Evolutionary conservation across 2,329 filamentous ascomycete genomes (phyloP).

Genomic region (Coniochaeta pulveracea): DNA sequence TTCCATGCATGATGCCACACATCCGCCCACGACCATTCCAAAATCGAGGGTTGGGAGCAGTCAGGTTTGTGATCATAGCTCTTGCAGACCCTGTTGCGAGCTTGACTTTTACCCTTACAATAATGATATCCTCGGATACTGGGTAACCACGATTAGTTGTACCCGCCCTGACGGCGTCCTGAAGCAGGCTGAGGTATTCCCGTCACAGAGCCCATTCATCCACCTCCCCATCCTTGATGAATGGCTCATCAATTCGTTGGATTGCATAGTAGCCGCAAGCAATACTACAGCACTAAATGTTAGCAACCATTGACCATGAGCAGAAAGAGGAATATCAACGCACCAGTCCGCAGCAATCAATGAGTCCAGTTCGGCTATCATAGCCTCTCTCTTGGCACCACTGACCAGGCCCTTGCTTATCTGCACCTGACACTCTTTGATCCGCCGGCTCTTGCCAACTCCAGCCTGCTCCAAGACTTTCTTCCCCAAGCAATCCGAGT

Average conservation of each 20-base stretch:
- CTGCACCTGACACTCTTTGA: slow-evolving; percentile 74
- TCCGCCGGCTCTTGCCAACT: slow-evolving; percentile 62
- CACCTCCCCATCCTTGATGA: slow-evolving; percentile 64
- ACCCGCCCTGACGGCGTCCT: too few species aligned
- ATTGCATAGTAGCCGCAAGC: slow-evolving; percentile 93
- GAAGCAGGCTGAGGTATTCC: too few species aligned
- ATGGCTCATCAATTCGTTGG: slow-evolving; percentile 87
- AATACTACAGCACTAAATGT: slow-evolving; percentile 49
- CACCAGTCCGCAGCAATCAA: slow-evolving; percentile 84
- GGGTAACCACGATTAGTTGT: too few species aligned
- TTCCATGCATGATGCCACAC: too few species aligned
- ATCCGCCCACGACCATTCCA: too few species aligned
- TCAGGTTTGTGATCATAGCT: too few species aligned
- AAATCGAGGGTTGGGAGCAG: too few species aligned
- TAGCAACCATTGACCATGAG: neutral
- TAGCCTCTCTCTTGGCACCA: slow-evolving; percentile 64
- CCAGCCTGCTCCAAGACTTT: slow-evolving; percentile 77
- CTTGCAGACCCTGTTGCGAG: too few species aligned
- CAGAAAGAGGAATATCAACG: slow-evolving; percentile 16
- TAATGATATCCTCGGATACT: too few species aligned
- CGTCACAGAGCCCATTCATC: slow-evolving; percentile 64
- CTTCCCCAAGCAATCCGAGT: slow-evolving; percentile 84
- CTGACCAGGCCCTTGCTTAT: slow-evolving; percentile 65
- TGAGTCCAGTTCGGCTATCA: slow-evolving; percentile 83
- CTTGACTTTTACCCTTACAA: too few species aligned